phyloP scores from a whole-genome alignment of 352 stramenopile species.

The Globisporangium irregulare region DNA sequence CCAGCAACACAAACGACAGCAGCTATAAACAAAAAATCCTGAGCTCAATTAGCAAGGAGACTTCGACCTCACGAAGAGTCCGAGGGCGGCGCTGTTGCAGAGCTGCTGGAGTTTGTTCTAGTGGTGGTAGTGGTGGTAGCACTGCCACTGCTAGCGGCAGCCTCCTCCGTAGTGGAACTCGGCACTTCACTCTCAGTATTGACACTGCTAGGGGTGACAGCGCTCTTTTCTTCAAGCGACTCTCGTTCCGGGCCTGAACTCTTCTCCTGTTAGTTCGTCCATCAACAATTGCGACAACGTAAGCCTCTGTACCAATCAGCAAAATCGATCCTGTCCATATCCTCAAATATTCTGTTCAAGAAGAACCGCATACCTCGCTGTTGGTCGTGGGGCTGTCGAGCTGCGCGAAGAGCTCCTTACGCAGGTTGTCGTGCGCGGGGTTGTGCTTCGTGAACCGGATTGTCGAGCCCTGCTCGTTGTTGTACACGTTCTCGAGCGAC shows the following conservation, averaged over 20 bases:
- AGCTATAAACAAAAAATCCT: not conserved
- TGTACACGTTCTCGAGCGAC: slow-evolving; percentile 93
- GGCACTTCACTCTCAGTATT: not conserved
- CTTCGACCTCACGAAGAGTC: not conserved
- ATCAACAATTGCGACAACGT: not conserved
- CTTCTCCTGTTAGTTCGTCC: slow-evolving; percentile 1
- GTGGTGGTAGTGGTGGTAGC: not conserved
- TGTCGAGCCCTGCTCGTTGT: slow-evolving; percentile 90
- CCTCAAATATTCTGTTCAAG: not conserved
- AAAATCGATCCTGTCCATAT: not conserved
- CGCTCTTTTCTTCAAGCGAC: slow-evolving; percentile 15
- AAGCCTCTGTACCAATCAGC: not conserved
- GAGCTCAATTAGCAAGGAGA: not conserved
- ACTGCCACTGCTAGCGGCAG: no score
- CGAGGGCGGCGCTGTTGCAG: not conserved
- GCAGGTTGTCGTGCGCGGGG: slow-evolving; percentile 74
- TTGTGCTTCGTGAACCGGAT: slow-evolving; percentile 86
- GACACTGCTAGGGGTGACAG: not conserved
- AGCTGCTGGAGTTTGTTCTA: not conserved
- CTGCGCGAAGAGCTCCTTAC: slow-evolving; percentile 77
- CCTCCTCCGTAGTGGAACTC: not conserved
- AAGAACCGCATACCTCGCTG: slow-evolving; percentile 4
- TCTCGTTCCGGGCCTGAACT: not conserved
- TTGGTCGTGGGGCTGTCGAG: slow-evolving; percentile 26
- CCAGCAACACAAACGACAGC: not conserved